Conservation (phyloP, 306 rosid genomes). For the Quercus engelmannii region DNA sequence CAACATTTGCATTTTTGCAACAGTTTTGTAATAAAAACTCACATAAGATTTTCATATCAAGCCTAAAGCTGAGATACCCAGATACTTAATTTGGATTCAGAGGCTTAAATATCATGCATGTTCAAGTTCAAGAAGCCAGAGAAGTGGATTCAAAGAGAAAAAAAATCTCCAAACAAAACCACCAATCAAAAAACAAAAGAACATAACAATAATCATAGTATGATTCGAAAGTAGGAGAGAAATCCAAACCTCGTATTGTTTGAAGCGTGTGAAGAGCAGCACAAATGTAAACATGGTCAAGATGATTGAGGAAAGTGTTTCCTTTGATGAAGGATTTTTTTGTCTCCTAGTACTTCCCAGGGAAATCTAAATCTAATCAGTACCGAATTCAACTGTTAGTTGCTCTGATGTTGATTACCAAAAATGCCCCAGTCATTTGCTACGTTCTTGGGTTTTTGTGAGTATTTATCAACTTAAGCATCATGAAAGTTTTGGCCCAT, state of each 20-base stretch:
- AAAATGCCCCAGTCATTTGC: background rate
- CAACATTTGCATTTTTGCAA: background rate
- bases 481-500: no score
- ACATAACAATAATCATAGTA: background rate
- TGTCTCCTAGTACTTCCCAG: background rate
- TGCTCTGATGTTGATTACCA: background rate
- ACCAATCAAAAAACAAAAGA: background rate
- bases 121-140: background rate
- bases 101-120: background rate
- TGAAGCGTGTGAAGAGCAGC: background rate
- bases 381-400: background rate
- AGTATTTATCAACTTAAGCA: no score
- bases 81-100: background rate
- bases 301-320: background rate
- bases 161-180: background rate
- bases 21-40: background rate
- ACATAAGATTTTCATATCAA: background rate
- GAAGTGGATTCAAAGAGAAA: background rate
- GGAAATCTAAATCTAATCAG: background rate
- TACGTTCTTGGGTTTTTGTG: no score
- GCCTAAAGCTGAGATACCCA: background rate
- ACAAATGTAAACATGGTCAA: background rate
- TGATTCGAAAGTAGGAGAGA: background rate
- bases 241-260: conserved; percentile 7
- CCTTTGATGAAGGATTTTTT: background rate